Evolutionary conservation across 768 basidiomycete genomes (phyloP).

Genomic region (Fomitopsis serialis): DNA sequence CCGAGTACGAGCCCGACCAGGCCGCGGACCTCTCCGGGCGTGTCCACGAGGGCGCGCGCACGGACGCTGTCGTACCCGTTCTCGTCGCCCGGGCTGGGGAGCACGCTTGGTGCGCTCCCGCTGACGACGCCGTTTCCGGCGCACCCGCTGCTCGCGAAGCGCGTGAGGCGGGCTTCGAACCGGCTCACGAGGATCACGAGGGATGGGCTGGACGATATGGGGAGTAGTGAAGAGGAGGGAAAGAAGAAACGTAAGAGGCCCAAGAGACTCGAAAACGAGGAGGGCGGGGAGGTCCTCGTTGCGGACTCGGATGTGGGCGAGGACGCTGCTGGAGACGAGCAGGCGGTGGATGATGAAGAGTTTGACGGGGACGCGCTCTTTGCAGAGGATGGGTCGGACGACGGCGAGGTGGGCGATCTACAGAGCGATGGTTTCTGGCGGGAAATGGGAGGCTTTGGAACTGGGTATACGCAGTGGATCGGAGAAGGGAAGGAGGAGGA

Average conservation of each 20-base stretch:
- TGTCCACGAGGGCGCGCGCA: slow-evolving; percentile 1
- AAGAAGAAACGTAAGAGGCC: neutral
- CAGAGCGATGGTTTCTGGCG: too few relatives aligned
- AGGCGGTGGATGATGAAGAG: neutral
- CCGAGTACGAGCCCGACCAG: slow-evolving; percentile 3
- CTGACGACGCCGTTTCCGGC: slow-evolving; percentile 22
- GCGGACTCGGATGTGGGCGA: neutral
- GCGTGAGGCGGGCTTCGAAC: slow-evolving; percentile 21
- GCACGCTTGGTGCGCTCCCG: slow-evolving; percentile 16
- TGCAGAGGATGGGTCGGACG: neutral
- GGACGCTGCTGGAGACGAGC: neutral
- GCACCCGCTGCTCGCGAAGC: slow-evolving; percentile 19
- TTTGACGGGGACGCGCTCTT: neutral
- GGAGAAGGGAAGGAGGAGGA: neutral
- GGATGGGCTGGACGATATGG: slow-evolving; percentile 17
- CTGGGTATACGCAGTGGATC: neutral
- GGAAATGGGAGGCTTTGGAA: too few relatives aligned
- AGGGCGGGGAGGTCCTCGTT: neutral
- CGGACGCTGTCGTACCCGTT: neutral
- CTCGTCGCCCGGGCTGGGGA: slow-evolving; percentile 4
- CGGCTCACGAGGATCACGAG: slow-evolving; percentile 20
- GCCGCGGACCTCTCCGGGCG: slow-evolving; percentile 5
- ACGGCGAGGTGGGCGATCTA: neutral
- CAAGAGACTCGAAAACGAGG: neutral
- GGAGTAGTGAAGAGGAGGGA: slow-evolving; percentile 18